Evolutionary conservation across 768 basidiomycete genomes (phyloP).

Genomic region (Termitomyces sp.): DNA sequence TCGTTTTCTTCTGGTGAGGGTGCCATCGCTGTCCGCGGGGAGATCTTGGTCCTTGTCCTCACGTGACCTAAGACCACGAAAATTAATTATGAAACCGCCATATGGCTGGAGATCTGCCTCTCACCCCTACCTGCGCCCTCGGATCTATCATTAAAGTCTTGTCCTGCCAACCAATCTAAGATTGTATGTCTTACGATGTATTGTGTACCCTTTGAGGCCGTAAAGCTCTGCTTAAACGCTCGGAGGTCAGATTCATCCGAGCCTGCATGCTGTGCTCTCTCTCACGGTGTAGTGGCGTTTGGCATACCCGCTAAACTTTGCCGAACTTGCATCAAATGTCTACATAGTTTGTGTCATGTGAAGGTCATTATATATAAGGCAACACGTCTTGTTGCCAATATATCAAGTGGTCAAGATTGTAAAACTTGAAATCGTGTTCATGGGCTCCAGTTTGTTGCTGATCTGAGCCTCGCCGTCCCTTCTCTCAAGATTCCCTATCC

Average conservation of each 20-base stretch:
- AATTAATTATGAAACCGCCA: neutral
- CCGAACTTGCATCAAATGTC: slow-evolving; percentile 11
- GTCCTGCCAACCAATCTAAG: neutral
- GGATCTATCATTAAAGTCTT: neutral
- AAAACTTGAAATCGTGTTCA: neutral
- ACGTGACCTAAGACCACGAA: neutral
- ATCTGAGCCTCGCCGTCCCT: slow-evolving; percentile 11
- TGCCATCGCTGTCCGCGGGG: slow-evolving; percentile 15
- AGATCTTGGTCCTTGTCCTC: neutral
- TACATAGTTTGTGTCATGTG: slow-evolving; percentile 1
- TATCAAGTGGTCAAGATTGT: neutral
- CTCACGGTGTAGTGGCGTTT: too few species aligned
- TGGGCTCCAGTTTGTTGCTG: slow-evolving; percentile 11
- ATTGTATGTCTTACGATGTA: too few species aligned
- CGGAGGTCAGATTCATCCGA: neutral
- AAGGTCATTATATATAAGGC: neutral
- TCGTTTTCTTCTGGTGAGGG: slow-evolving; percentile 51
- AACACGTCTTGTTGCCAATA: neutral
- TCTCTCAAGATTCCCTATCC: slow-evolving; percentile 3
- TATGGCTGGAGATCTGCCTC: neutral
- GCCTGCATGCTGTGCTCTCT: neutral
- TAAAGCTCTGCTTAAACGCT: neutral
- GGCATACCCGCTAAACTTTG: neutral
- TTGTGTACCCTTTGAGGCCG: too few species aligned
- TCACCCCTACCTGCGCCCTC: neutral